phyloP scores from a whole-genome alignment of 768 basidiomycete genomes.

The Dentipellis sp. region DNA sequence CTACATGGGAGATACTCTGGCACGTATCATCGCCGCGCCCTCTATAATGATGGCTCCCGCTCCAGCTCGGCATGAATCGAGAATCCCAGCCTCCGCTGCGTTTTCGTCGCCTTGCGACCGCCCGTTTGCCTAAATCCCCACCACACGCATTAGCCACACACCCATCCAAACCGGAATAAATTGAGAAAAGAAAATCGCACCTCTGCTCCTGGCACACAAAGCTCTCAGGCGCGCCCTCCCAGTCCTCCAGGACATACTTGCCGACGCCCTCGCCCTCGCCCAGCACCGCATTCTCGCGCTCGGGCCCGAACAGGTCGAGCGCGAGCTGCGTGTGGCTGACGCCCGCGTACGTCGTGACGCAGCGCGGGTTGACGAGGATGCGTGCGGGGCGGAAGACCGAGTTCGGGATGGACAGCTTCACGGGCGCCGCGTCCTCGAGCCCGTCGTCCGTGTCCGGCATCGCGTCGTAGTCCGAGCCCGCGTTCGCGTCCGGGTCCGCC shows the following conservation, averaged over 20 bases:
- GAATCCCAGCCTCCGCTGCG: constrained; percentile 76
- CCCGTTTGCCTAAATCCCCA: constrained; percentile 57
- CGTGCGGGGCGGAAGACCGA: constrained; percentile 81
- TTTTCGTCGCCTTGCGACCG: constrained; percentile 83
- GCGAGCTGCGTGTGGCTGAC: constrained; percentile 95
- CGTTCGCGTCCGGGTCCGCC: constrained; percentile 68
- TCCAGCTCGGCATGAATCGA: constrained; percentile 69
- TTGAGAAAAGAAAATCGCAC: constrained; percentile 27
- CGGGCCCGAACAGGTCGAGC: constrained; percentile 81
- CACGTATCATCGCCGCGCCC: no score
- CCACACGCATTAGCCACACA: constrained; percentile 1
- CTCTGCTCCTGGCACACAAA: constrained; percentile 97
- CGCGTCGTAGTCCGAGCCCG: constrained; percentile 81
- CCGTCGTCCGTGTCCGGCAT: constrained; percentile 57
- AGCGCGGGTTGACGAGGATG: constrained; percentile 92
- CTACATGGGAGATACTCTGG: no score
- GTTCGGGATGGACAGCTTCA: constrained; percentile 66
- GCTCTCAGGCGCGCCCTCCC: constrained; percentile 94
- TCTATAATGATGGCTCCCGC: background rate
- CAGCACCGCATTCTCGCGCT: constrained; percentile 50
- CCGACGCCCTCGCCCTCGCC: constrained; percentile 44
- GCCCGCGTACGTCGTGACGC: constrained; percentile 96
- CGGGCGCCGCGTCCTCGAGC: constrained; percentile 18
- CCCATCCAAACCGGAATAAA: background rate
- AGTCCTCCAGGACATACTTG: constrained; percentile 87